These are phyloP conservation scores for Neonectria coccinea DNA, from an alignment of 2,329 filamentous ascomycete genomes.

Conservation along the genomic window DNA sequence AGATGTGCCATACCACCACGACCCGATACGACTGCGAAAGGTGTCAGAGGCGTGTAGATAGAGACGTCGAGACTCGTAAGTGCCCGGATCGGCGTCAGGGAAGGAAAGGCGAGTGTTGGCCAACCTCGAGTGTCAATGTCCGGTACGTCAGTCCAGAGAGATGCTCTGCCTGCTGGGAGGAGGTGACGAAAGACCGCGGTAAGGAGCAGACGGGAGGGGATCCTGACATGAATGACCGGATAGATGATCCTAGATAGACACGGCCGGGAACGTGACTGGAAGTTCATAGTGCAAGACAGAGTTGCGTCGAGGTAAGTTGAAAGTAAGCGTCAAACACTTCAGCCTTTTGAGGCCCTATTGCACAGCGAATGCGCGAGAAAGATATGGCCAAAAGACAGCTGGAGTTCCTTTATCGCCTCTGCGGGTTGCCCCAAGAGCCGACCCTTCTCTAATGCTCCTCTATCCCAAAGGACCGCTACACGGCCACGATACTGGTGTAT, in stretches of 20 bases:
- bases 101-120: background rate
- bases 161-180: background rate
- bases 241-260: background rate
- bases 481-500: background rate
- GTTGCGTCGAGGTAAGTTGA: too few species aligned
- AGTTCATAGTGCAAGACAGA: background rate
- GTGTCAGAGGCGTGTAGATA: slow-evolving; percentile 5
- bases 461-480: slow-evolving; percentile 9
- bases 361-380: background rate
- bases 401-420: background rate
- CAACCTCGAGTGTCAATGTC: background rate
- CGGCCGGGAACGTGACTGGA: background rate
- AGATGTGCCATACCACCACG: background rate
- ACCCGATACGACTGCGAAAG: slow-evolving; percentile 6
- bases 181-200: background rate
- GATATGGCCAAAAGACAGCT: too few species aligned
- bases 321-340: too few species aligned
- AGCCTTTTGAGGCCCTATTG: background rate
- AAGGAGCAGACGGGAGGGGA: background rate
- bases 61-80: background rate
- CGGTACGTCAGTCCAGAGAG: background rate
- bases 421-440: background rate
- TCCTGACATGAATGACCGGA: background rate
- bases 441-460: background rate
- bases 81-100: background rate